Conservation (phyloP, 495 filamentous ascomycete species). For the Neurospora sp. region DNA sequence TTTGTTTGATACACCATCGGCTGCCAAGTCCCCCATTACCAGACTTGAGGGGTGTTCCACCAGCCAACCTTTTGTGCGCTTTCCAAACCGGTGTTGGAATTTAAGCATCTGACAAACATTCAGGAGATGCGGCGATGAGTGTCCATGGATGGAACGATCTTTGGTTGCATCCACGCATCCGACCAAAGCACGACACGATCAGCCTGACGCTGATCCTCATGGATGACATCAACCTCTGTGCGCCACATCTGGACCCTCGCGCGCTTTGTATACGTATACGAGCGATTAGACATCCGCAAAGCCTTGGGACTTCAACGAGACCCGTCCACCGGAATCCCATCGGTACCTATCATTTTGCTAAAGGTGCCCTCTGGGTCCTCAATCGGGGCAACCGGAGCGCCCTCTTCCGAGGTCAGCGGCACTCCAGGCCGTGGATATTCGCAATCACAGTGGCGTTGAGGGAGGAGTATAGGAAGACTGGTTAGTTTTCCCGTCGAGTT, state of each 20-base stretch:
- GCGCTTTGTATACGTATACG: neutral
- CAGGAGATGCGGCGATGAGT: neutral
- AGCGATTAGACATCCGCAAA: neutral
- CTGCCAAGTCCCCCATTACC: neutral
- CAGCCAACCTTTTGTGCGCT: neutral
- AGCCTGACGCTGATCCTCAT: neutral
- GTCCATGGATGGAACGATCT: neutral
- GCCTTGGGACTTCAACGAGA: neutral
- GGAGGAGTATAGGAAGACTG: neutral
- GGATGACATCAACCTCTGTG: neutral
- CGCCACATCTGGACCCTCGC: neutral
- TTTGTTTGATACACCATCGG: neutral
- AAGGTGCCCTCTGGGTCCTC: neutral
- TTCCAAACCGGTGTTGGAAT: neutral
- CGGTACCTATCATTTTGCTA: neutral
- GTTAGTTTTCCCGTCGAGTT: neutral
- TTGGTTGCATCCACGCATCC: neutral
- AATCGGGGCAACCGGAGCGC: neutral
- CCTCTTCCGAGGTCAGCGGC: neutral
- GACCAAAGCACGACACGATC: neutral
- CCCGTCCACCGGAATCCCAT: neutral
- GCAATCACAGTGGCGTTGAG: neutral
- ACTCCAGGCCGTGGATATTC: neutral
- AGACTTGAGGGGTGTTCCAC: neutral
- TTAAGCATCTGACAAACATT: neutral